These are phyloP conservation scores for Senna siamea DNA, from an alignment of 306 rosid species.

Conservation along the genomic window DNA sequence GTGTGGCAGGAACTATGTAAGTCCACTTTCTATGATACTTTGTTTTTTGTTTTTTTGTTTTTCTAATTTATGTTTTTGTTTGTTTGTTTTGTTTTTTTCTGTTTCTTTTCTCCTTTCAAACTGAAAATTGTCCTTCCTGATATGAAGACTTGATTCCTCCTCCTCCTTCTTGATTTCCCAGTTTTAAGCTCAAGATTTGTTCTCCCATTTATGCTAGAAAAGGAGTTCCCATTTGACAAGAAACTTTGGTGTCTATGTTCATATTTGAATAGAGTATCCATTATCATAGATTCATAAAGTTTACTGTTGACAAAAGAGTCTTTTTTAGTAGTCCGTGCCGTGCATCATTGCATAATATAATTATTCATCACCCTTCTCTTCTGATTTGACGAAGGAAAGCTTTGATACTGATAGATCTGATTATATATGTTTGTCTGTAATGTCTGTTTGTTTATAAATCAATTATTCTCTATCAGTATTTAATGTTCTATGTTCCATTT, in stretches of 20 bases:
- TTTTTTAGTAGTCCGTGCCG: constrained; percentile 23
- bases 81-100: neutral
- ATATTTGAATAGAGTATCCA: neutral
- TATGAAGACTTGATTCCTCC: constrained; percentile 15
- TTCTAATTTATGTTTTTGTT: too few species aligned
- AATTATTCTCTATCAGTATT: constrained; percentile 18
- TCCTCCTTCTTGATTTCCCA: neutral
- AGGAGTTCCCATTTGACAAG: constrained; percentile 14
- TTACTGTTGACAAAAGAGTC: neutral
- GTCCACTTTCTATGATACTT: constrained; percentile 9
- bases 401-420: neutral
- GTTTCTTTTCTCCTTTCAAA: constrained; percentile 6
- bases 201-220: neutral
- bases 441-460: neutral
- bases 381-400: constrained; percentile 4
- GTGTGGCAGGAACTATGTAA: constrained; percentile 98
- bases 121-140: constrained; percentile 1
- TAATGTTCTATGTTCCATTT: constrained; percentile 38
- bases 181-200: constrained; percentile 1
- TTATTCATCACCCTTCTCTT: constrained; percentile 5
- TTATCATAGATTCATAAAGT: neutral
- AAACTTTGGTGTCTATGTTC: constrained; percentile 5
- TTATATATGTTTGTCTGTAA: neutral
- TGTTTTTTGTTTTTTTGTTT: neutral
- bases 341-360: constrained; percentile 1